Conservation (phyloP, 495 filamentous ascomycete genomes). For the Penicillium antarcticum region DNA sequence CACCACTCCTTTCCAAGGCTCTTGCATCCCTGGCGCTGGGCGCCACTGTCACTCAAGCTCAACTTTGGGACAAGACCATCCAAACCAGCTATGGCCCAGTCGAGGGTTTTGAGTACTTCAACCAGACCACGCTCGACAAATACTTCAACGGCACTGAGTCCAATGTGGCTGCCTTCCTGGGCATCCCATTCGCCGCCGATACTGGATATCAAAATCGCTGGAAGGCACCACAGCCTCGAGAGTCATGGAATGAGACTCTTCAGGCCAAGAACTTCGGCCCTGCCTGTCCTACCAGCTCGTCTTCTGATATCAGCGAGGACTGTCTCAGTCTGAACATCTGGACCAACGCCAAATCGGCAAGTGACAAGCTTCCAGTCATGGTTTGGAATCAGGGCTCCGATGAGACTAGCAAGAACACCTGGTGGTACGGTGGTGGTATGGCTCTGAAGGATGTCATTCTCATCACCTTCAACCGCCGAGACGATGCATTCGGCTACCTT, state of each 20-base stretch:
- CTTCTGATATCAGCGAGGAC: slow-evolving; percentile 23
- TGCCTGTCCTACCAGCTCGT: slow-evolving; percentile 16
- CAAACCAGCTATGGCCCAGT: slow-evolving; percentile 25
- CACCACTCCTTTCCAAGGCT: slow-evolving; percentile 7
- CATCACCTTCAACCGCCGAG: slow-evolving; percentile 70
- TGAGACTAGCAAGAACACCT: slow-evolving; percentile 20
- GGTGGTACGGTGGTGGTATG: slow-evolving; percentile 29
- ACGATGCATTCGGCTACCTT: slow-evolving; percentile 65
- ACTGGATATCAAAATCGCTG: slow-evolving; percentile 29
- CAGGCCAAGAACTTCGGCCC: slow-evolving; percentile 19
- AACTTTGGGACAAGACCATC: slow-evolving; percentile 22
- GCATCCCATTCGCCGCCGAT: slow-evolving; percentile 27
- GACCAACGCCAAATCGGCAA: slow-evolving; percentile 21
- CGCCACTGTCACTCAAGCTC: slow-evolving; percentile 14
- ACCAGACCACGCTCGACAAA: slow-evolving; percentile 19
- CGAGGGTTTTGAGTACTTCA: slow-evolving; percentile 30
- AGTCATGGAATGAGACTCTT: slow-evolving; percentile 24
- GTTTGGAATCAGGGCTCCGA: slow-evolving; percentile 29
- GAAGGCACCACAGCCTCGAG: slow-evolving; percentile 25
- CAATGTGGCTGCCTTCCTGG: slow-evolving; percentile 42
- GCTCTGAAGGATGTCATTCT: slow-evolving; percentile 50
- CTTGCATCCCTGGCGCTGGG: slow-evolving; percentile 11
- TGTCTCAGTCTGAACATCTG: slow-evolving; percentile 31
- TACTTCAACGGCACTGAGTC: slow-evolving; percentile 40
- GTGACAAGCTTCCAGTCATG: slow-evolving; percentile 27